phyloP scores from a whole-genome alignment of 148 eudicot species.

The Drosera capensis region DNA sequence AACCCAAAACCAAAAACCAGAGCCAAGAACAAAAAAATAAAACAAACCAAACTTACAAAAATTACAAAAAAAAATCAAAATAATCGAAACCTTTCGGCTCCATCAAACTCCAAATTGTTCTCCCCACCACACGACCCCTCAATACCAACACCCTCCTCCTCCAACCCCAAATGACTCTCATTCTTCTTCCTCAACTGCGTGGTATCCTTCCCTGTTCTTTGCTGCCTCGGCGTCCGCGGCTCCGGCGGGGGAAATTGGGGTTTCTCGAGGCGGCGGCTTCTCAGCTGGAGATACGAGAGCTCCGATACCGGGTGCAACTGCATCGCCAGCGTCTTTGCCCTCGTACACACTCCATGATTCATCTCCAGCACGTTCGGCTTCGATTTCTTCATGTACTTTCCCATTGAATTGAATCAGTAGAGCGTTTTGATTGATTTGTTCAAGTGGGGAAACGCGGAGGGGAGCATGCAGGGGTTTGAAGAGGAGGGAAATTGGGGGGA shows the following conservation, averaged over 20 bases:
- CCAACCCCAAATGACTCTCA: constrained; percentile 5
- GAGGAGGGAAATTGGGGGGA: constrained; percentile 9
- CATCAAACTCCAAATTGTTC: constrained; percentile 50
- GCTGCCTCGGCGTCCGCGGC: constrained; percentile 4
- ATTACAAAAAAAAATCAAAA: background rate
- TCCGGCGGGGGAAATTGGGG: constrained; percentile 18
- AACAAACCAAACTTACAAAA: constrained; percentile 4
- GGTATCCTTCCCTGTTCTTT: constrained; percentile 5
- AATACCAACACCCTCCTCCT: constrained; percentile 9
- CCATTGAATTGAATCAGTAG: too few relatives aligned
- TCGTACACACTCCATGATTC: constrained; percentile 58
- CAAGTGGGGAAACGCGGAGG: background rate
- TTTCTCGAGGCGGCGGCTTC: constrained; percentile 56
- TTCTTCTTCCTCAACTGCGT: background rate
- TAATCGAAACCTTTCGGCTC: constrained; percentile 34
- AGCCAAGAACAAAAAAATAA: constrained; percentile 1
- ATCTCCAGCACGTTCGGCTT: constrained; percentile 35
- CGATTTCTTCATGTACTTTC: constrained; percentile 59
- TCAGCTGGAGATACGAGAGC: constrained; percentile 56
- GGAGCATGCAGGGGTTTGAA: constrained; percentile 5
- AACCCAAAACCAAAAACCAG: background rate
- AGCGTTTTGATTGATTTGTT: too few relatives aligned
- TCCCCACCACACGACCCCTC: constrained; percentile 52
- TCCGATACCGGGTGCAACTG: constrained; percentile 41
- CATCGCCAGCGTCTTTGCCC: constrained; percentile 71